Evolutionary conservation across 225 moss, liverwort and hornwort species (phyloP), one percentile per base, ranked within the genome.

Genomic region (Ulota crispa): DNA sequence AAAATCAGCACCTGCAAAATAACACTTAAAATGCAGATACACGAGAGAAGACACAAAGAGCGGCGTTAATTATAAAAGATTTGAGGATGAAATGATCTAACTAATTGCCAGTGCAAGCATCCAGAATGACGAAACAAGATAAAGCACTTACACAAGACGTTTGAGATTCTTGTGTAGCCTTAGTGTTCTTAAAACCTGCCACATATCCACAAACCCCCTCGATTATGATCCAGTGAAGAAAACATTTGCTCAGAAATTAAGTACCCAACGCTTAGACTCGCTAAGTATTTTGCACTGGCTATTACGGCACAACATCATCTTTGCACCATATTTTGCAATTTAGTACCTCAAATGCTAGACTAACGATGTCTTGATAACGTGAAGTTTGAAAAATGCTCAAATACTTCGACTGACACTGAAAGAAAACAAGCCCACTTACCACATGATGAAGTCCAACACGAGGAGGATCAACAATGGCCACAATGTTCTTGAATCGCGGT

Each of bases 401-500:
- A 45, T 60, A 7, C 52, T 54, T 18, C 12, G 21, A 56, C 23
- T 42, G 18, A 59, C 15, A 61, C 52, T 27, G 24, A n/a, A 19
- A 24, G 65, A 62, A 78, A 88, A 72, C 27, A 30, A 67, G 30
- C 12, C 14, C 64, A 62, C 96, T 90, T 75, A 95, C 99, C 88
- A 92, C 89, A 82, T 92, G 99, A 85, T 99, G 99, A 42, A 99
- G 96, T 73, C 99, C 99, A 85, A 94, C 96, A 78, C 99, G 96
- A 59, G 99, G 96, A 78, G 99, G 99, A 85, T 99, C 99, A 28
- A 99, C 96, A 64, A 99, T 99, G n/a, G 94, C 99, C 57, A 99
- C 94, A 64, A 99, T 81, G 68, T 93, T 94, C 63, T 90, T 91
- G 67, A 89, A 99, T 43, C 81, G 84, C 6, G 75, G 70, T 76